Evolutionary conservation across 495 filamentous ascomycete species (phyloP).

Genomic region (Lasiosphaeris hirsuta): DNA sequence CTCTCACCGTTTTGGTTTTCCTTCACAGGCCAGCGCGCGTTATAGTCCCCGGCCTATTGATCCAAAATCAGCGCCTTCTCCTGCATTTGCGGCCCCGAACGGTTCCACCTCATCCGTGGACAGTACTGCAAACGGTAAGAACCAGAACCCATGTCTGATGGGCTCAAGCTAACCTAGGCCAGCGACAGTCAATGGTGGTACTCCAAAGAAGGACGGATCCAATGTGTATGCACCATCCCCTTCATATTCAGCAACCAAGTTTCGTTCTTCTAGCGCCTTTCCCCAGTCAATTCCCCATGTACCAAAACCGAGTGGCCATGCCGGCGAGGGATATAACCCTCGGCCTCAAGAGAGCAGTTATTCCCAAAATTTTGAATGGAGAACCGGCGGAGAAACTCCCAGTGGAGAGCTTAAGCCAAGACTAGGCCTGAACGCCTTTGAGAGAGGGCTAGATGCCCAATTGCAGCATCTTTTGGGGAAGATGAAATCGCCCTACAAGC

Average conservation of each 20-base stretch:
- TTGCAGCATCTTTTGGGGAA: conserved; percentile 24
- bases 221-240: conserved; percentile 30
- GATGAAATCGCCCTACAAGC: not conserved
- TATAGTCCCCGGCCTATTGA: conserved; percentile 25
- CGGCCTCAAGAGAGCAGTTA: not conserved
- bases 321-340: no score
- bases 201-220: conserved; percentile 16
- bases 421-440: conserved; percentile 22
- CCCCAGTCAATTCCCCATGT: not conserved
- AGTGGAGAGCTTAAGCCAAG: conserved; percentile 23
- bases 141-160: not conserved
- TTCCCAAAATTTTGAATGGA: not conserved
- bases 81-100: conserved; percentile 12
- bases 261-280: conserved; percentile 1
- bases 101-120: conserved; percentile 17
- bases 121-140: conserved; percentile 25
- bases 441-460: conserved; percentile 22
- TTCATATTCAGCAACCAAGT: not conserved
- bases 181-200: conserved; percentile 21
- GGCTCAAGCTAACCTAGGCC: conserved; percentile 5
- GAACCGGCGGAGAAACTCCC: conserved; percentile 7
- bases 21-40: conserved; percentile 26
- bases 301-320: no score
- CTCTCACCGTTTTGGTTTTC: conserved; percentile 9
- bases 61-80: conserved; percentile 14